Evolutionary conservation across 768 basidiomycete species (phyloP), one percentile per base, ranked within the genome.

Genomic region (Roridomyces roridus): DNA sequence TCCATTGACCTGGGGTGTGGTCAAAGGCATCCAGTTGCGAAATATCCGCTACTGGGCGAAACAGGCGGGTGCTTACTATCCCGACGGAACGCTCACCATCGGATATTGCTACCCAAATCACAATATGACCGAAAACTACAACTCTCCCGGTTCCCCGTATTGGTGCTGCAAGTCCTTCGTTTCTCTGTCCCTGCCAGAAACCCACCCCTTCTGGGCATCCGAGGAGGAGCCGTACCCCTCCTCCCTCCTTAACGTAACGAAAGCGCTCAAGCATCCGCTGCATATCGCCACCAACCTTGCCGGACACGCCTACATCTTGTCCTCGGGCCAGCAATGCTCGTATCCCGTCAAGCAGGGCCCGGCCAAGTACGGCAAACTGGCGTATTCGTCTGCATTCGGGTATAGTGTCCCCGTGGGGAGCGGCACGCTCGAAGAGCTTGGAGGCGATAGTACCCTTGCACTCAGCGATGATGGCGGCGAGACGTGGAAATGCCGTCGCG

Each of bases 101-200:
- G 89, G 88, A 3, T 90, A 78, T 66, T 73, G 75, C 43, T 90
- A 89, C 63, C 87, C 87, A 26, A 89, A 88, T 64, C 85, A 84
- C 71, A 87, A 87, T 68, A 85, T 90, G 77, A 88, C 84, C 14
- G 86, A 91, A 67, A 90, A 88, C 71, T 91, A 92, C 76, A 91
- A 91, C 67, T 87, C 88, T 5, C 84, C 85, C 17, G 88, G 88
- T 18, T 89, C 87, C 23, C 86, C 87, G 2, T 92, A 91, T 71
- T 91, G 89, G 90, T 88, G 85, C 66, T 90, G 88, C 75, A 89
- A 91, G 66, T 85, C 87, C 1, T 91, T 92, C 69, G 76, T 87
- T 35, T 70, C 86, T 6, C 81, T 91, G 15, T 76, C 88, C 6
- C 77, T 89, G 4, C 83, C 87, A 2, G 78, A 82, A 15, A 75